Evolutionary conservation across 2,329 filamentous ascomycete genomes (phyloP).

Genomic region (Arthroderma sp.): DNA sequence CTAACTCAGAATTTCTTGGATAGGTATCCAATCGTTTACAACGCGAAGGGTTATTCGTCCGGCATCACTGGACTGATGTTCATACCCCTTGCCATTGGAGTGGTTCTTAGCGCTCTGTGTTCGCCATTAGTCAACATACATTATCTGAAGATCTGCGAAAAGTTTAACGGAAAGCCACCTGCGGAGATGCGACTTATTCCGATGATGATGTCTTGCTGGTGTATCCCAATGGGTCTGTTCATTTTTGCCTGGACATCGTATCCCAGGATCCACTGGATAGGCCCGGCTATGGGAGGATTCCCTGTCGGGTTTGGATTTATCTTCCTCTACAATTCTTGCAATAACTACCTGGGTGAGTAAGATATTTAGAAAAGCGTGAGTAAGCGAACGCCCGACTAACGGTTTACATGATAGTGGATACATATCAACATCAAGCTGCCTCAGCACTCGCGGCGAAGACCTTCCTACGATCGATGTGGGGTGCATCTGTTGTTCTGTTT

Average conservation of each 20-base stretch:
- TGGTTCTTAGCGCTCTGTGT: constrained; percentile 52
- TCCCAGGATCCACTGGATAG: constrained; percentile 51
- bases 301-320: constrained; percentile 70
- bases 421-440: constrained; percentile 61
- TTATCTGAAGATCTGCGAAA: constrained; percentile 52
- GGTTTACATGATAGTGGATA: constrained; percentile 36
- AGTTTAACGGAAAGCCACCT: constrained; percentile 59
- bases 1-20: constrained; percentile 13
- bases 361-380: not conserved
- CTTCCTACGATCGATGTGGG: constrained; percentile 67
- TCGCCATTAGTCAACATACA: constrained; percentile 67
- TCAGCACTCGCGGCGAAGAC: constrained; percentile 73
- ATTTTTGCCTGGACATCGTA: constrained; percentile 61
- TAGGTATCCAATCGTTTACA: constrained; percentile 51
- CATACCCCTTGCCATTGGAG: constrained; percentile 67
- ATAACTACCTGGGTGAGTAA: constrained; percentile 50
- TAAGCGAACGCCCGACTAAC: constrained; percentile 8
- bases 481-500: constrained; percentile 63
- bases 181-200: constrained; percentile 68
- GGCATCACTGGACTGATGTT: constrained; percentile 74
- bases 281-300: constrained; percentile 57
- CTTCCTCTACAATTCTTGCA: constrained; percentile 68
- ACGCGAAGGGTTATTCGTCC: constrained; percentile 66
- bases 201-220: constrained; percentile 69
- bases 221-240: constrained; percentile 53